These are phyloP conservation scores for Pseudocercospora ulei DNA, from an alignment of 2,329 filamentous ascomycete species.

Conservation along the genomic window DNA sequence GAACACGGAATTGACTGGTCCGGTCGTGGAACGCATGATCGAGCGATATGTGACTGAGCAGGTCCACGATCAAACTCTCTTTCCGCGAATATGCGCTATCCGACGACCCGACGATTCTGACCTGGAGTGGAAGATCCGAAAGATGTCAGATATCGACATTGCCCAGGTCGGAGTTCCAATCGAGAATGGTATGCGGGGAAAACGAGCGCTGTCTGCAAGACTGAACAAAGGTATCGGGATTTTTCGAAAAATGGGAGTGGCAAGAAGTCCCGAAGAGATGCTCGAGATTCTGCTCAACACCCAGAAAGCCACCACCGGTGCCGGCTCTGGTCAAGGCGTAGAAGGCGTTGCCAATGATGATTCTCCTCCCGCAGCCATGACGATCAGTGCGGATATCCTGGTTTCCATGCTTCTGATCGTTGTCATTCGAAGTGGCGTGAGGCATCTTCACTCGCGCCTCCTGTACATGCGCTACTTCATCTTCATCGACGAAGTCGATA, in stretches of 20 bases:
- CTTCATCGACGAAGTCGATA: constrained; percentile 95
- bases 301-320: constrained; percentile 67
- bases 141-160: constrained; percentile 90
- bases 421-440: constrained; percentile 79
- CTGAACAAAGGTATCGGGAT: constrained; percentile 72
- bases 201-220: constrained; percentile 68
- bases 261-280: constrained; percentile 81
- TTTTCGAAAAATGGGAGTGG: constrained; percentile 73
- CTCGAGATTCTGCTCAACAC: constrained; percentile 67
- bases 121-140: constrained; percentile 76
- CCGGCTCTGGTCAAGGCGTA: constrained; percentile 29
- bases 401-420: constrained; percentile 86
- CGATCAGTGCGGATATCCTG: constrained; percentile 78
- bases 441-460: constrained; percentile 76
- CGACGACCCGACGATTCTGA: constrained; percentile 75
- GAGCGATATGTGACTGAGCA: constrained; percentile 92
- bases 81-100: constrained; percentile 68
- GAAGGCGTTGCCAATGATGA: constrained; percentile 36
- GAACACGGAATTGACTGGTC: constrained; percentile 86
- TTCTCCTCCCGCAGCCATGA: constrained; percentile 39
- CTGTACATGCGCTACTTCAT: constrained; percentile 97
- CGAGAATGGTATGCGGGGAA: constrained; percentile 65
- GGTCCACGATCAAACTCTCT: constrained; percentile 73
- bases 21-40: constrained; percentile 83
- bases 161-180: constrained; percentile 86